A percentile compares a stretch with the other conserved stretches of the same genome.
These are phyloP conservation scores for Quillaja saponaria DNA, from an alignment of 306 rosid species.

Conservation along the genomic window DNA sequence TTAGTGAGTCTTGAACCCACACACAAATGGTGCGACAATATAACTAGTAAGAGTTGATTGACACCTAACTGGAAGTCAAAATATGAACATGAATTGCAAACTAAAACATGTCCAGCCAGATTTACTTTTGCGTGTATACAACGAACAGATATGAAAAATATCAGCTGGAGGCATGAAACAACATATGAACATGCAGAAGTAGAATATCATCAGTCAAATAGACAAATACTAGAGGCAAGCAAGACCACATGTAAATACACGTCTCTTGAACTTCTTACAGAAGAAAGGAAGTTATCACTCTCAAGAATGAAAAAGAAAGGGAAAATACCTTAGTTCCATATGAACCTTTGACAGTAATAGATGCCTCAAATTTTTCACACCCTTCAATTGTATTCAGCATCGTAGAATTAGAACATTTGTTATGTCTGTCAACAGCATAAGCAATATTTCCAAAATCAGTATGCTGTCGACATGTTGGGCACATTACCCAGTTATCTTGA, in stretches of 20 bases:
- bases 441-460: constrained; percentile 86
- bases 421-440: constrained; percentile 71
- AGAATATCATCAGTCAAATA: constrained; percentile 19
- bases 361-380: constrained; percentile 56
- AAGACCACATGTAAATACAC: constrained; percentile 7
- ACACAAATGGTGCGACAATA: background rate
- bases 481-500: constrained; percentile 77
- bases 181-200: constrained; percentile 1
- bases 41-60: background rate
- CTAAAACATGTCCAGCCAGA: too few species aligned
- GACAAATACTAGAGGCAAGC: background rate
- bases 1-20: too few species aligned
- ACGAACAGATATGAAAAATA: too few species aligned
- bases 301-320: background rate
- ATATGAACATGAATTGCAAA: too few species aligned
- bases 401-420: constrained; percentile 49
- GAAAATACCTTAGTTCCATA: constrained; percentile 88
- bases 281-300: too few species aligned
- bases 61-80: constrained; percentile 1
- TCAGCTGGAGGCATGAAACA: background rate
- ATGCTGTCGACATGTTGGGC: constrained; percentile 95
- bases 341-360: constrained; percentile 74
- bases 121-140: too few species aligned
- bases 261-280: too few species aligned
- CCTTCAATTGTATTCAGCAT: constrained; percentile 39